Conservation (phyloP, 768 basidiomycete genomes). For the Cantharellus cinnabarinus region DNA sequence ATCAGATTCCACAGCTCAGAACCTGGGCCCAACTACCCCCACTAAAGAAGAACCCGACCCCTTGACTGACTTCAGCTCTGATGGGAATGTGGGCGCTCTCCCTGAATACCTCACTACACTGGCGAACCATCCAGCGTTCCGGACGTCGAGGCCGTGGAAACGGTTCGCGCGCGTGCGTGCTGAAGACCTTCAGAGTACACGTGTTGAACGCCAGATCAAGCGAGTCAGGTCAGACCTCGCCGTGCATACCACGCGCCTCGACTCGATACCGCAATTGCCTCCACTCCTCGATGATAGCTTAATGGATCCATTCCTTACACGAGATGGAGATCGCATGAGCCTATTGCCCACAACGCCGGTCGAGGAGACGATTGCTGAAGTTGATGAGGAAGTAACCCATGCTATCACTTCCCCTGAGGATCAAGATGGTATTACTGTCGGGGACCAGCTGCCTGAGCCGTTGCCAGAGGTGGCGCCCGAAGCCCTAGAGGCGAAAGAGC, state of each 20-base stretch:
- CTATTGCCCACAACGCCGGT: not conserved
- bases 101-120: conserved; percentile 48
- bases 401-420: not conserved
- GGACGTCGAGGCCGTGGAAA: conserved; percentile 55
- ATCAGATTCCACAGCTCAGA: not conserved
- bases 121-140: conserved; percentile 43
- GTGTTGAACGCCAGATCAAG: conserved; percentile 75
- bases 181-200: conserved; percentile 73
- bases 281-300: not conserved
- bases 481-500: not conserved
- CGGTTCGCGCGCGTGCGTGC: conserved; percentile 69
- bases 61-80: conserved; percentile 13
- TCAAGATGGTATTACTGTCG: not conserved
- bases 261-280: not conserved
- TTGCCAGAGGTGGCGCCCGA: not conserved
- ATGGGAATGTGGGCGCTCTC: not conserved
- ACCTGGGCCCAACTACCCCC: conserved; percentile 57
- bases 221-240: conserved; percentile 71
- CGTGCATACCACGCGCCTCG: conserved; percentile 27
- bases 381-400: not conserved
- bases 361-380: not conserved
- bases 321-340: not conserved
- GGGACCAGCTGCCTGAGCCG: not conserved
- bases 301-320: not conserved
- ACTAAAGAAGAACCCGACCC: conserved; percentile 25